Percentiles rank a stretch among this genome's conserved stretches.
Conservation (phyloP, 345 rosid genomes). For the Lumnitzera racemosa region DNA sequence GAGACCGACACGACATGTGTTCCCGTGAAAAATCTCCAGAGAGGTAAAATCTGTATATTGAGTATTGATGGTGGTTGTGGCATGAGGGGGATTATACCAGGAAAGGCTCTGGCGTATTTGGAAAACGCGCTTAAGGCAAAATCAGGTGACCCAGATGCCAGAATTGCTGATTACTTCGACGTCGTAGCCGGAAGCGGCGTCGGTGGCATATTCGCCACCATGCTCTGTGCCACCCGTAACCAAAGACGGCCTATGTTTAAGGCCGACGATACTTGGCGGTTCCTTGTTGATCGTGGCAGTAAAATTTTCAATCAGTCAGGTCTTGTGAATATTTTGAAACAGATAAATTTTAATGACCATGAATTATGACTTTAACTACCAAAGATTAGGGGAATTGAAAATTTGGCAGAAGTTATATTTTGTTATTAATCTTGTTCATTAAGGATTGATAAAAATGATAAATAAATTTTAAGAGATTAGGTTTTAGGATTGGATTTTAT, state of each 20-base stretch:
- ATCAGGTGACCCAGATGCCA: slow-evolving; percentile 80
- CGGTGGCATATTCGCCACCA: slow-evolving; percentile 85
- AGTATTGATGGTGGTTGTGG: slow-evolving; percentile 82
- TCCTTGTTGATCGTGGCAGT: slow-evolving; percentile 57
- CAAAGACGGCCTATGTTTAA: slow-evolving; percentile 52
- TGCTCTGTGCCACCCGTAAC: slow-evolving; percentile 76
- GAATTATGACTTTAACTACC: too few species aligned
- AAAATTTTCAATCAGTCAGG: slow-evolving; percentile 28
- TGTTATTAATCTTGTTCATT: too few species aligned
- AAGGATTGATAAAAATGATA: too few species aligned
- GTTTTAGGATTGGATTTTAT: too few species aligned
- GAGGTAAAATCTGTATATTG: slow-evolving; percentile 75
- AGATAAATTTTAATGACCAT: too few species aligned
- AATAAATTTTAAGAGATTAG: too few species aligned
- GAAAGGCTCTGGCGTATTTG: slow-evolving; percentile 74
- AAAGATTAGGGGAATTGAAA: too few species aligned
- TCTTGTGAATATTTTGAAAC: too few species aligned
- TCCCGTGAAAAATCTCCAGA: slow-evolving; percentile 47
- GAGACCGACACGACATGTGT: slow-evolving; percentile 12
- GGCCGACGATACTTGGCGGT: slow-evolving; percentile 88
- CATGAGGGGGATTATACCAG: slow-evolving; percentile 74
- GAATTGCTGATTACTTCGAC: slow-evolving; percentile 84
- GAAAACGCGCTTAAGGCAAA: slow-evolving; percentile 63
- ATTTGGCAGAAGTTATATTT: too few species aligned
- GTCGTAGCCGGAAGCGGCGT: slow-evolving; percentile 81